These are phyloP conservation scores for Aspergillus heteromorphus DNA, from an alignment of 495 filamentous ascomycete species.

Conservation along the genomic window DNA sequence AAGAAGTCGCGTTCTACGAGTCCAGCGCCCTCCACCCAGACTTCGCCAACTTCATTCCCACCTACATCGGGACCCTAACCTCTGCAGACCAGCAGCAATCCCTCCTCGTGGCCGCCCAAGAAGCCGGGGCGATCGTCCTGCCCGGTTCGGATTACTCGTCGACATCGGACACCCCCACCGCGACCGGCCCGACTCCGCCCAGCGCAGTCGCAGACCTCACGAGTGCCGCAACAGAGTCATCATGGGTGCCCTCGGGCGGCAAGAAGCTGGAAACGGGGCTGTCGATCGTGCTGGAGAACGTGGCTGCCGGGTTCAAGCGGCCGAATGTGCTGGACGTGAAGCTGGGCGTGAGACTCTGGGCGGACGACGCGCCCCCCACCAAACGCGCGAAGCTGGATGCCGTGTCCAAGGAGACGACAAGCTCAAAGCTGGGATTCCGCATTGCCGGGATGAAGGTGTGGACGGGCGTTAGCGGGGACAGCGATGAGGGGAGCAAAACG, in stretches of 20 bases:
- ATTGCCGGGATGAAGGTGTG: slow-evolving; percentile 94
- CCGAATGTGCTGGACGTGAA: slow-evolving; percentile 97
- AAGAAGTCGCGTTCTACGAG: slow-evolving; percentile 92
- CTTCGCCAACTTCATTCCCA: slow-evolving; percentile 76
- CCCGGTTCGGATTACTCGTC: slow-evolving; percentile 31
- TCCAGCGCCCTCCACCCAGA: slow-evolving; percentile 60
- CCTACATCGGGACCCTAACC: slow-evolving; percentile 72
- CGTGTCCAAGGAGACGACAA: slow-evolving; percentile 73
- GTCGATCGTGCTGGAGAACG: slow-evolving; percentile 84
- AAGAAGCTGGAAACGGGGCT: slow-evolving; percentile 63
- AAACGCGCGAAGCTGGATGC: slow-evolving; percentile 79
- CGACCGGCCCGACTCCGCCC: slow-evolving; percentile 5
- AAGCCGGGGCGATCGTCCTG: slow-evolving; percentile 33
- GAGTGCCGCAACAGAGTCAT: slow-evolving; percentile 16
- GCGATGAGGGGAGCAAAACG: slow-evolving; percentile 32
- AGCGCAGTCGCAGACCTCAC: slow-evolving; percentile 6
- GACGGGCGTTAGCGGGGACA: slow-evolving; percentile 54
- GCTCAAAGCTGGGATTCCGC: slow-evolving; percentile 72
- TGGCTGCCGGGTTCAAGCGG: slow-evolving; percentile 71
- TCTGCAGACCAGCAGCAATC: slow-evolving; percentile 48
- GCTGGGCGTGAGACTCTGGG: slow-evolving; percentile 81
- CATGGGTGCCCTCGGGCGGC: slow-evolving; percentile 46
- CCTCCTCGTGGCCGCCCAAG: slow-evolving; percentile 39
- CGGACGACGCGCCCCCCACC: slow-evolving; percentile 67
- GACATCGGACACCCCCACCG: slow-evolving; percentile 11